Evolutionary conservation across 2,329 filamentous ascomycete genomes (phyloP).

Genomic region (Aspergillus sp.): DNA sequence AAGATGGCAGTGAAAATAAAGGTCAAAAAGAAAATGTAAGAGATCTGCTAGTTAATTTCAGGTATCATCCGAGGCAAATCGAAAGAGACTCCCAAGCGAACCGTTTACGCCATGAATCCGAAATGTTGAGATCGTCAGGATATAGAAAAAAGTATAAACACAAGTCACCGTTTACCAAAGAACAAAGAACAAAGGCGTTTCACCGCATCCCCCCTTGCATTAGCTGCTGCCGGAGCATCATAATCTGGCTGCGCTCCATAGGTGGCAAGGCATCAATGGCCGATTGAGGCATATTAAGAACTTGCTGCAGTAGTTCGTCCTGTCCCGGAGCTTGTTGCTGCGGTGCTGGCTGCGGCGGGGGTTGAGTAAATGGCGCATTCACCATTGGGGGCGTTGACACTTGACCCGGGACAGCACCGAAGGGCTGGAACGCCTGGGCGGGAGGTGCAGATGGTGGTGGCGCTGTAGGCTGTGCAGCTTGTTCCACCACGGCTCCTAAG

Average conservation of each 20-base stretch:
- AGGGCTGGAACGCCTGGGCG: constrained; percentile 39
- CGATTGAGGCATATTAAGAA: constrained; percentile 76
- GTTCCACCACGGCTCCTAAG: constrained; percentile 77
- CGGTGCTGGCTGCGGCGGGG: constrained; percentile 43
- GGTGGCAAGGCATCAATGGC: constrained; percentile 78
- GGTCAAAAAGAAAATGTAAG: constrained; percentile 4
- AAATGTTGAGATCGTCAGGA: background rate
- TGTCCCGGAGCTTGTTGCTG: constrained; percentile 57
- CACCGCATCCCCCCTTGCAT: constrained; percentile 43
- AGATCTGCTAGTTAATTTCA: constrained; percentile 14
- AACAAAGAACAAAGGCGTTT: constrained; percentile 4
- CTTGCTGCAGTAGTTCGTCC: constrained; percentile 74
- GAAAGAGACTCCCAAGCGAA: constrained; percentile 6
- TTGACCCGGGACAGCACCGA: constrained; percentile 43
- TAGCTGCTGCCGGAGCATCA: constrained; percentile 70
- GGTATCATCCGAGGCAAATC: constrained; percentile 15
- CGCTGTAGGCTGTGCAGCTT: constrained; percentile 46
- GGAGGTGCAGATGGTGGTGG: constrained; percentile 29
- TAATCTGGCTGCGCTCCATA: constrained; percentile 73
- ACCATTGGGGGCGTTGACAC: constrained; percentile 54
- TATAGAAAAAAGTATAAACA: background rate
- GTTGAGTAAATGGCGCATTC: constrained; percentile 45
- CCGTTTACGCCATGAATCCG: constrained; percentile 14
- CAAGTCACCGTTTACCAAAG: background rate
- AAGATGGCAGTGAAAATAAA: background rate